Evolutionary conservation across 768 basidiomycete species (phyloP).

Genomic region (Holtermannia corniformis): DNA sequence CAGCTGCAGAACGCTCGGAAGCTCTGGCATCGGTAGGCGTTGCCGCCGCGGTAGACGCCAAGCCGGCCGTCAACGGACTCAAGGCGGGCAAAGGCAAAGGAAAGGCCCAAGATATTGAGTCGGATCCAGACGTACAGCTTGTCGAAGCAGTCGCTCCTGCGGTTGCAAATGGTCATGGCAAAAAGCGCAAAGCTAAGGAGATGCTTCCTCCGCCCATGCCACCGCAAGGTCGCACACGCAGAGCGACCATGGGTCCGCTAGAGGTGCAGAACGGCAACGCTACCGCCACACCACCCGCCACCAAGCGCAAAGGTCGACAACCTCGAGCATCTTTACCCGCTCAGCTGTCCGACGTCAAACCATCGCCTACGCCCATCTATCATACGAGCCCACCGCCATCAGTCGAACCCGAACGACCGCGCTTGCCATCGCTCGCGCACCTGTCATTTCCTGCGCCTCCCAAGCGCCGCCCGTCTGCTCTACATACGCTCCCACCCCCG

Average conservation of each 20-base stretch:
- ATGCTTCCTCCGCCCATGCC: conserved; percentile 13
- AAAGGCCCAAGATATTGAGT: background rate
- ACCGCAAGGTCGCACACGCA: background rate
- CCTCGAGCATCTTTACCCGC: background rate
- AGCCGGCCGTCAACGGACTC: background rate
- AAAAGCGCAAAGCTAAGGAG: background rate
- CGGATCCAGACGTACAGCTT: background rate
- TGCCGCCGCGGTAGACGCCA: background rate
- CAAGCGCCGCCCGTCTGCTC: conserved; percentile 61
- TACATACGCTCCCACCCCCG: conserved; percentile 52
- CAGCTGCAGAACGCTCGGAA: conserved; percentile 27
- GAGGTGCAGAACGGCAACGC: background rate
- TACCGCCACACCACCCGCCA: background rate
- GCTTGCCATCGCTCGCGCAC: conserved; percentile 28
- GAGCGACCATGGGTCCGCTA: conserved; percentile 3
- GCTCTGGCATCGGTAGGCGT: conserved; percentile 8
- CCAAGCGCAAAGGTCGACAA: background rate
- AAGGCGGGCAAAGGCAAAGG: conserved; percentile 8
- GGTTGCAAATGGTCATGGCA: background rate
- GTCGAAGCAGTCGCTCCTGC: background rate
- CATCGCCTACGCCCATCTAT: conserved; percentile 2
- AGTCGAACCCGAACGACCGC: conserved; percentile 7
- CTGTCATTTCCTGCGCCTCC: conserved; percentile 44
- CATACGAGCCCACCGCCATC: conserved; percentile 3
- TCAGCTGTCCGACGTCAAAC: background rate